Evolutionary conservation across 2,329 filamentous ascomycete species (phyloP), one percentile per base, ranked within the genome.

Genomic region (Colletotrichum simmondsii): DNA sequence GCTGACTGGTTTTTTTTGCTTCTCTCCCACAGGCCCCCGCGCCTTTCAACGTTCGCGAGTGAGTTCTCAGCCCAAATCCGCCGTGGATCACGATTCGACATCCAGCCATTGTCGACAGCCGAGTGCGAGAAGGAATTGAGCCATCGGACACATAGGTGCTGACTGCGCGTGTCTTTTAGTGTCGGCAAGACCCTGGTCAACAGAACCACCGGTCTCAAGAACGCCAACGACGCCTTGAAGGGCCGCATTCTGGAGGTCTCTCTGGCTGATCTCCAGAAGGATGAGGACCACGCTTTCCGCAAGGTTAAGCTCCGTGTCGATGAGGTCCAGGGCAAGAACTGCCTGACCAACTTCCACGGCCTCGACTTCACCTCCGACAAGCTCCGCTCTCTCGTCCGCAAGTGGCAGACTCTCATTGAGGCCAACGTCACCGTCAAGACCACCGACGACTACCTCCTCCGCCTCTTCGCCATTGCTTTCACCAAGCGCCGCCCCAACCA

Each of bases 331-430:
- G 97, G 97, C 91, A 98, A 98, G 93, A 98, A 98, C 93, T 98
- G 97, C 90, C 89, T 99, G 87, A 98, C 97, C 91, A 98, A 98
- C 93, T 99, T 99, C 94, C 95, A 99, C 92, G 97, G 97, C 81
- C 92, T 99, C 85, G 97, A 99, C 90, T 98, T 99, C 93, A 99
- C 97, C 85, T 98, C 97, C 81, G 97, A 99, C 92, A 99, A 99
- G 92, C 93, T 99, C 82, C 94, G 97, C 85, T 98, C 97, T 77
- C 93, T 99, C 79, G 97, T 99, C 81, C 95, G 97, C 90, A 99
- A 99, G 91, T 99, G 97, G 97, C 97, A 99, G 89, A 93, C 95
- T 77, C 91, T 99, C 83, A 98, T 99, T 80, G 97, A 99, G 92
- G 97, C 97, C 90, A 99, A 99, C 87, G 92, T 98, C 83, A 98